Evolutionary conservation across 2,329 filamentous ascomycete genomes (phyloP).

Genomic region (Torrubiella hemipterigena): DNA sequence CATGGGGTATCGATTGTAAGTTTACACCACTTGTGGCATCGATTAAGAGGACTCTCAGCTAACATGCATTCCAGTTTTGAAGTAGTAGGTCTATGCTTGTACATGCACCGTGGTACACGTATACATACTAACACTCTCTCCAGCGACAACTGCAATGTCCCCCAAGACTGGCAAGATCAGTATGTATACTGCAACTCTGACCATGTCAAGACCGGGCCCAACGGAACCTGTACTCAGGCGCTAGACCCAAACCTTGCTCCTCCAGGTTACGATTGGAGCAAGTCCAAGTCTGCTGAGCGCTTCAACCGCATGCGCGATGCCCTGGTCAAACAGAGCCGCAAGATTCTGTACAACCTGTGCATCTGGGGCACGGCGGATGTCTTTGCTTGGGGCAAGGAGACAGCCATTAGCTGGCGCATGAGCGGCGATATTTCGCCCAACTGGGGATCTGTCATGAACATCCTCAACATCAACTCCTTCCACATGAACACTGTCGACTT

Average conservation of each 20-base stretch:
- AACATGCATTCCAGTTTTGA: no score
- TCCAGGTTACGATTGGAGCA: slow-evolving; percentile 36
- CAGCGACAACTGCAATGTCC: slow-evolving; percentile 4
- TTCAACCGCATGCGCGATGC: slow-evolving; percentile 39
- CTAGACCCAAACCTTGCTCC: slow-evolving; percentile 20
- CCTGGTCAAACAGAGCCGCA: slow-evolving; percentile 26
- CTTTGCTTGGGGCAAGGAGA: slow-evolving; percentile 33
- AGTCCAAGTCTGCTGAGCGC: slow-evolving; percentile 31
- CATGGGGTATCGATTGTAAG: slow-evolving; percentile 46
- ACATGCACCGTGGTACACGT: not conserved
- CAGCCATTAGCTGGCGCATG: slow-evolving; percentile 34
- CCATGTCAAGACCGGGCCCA: not conserved
- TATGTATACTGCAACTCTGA: not conserved
- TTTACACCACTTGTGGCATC: no score
- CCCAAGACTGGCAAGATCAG: not conserved
- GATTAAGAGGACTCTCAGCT: no score
- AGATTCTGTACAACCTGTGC: slow-evolving; percentile 39
- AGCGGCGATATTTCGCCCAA: slow-evolving; percentile 26
- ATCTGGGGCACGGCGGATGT: slow-evolving; percentile 41
- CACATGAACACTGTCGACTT: slow-evolving; percentile 28
- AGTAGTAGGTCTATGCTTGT: slow-evolving; percentile 9
- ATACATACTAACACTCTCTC: not conserved
- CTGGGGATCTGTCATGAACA: slow-evolving; percentile 17
- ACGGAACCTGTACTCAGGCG: slow-evolving; percentile 7
- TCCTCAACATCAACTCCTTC: slow-evolving; percentile 34